Percentiles rank a stretch among this genome's conserved stretches.
These are phyloP conservation scores for Colletotrichum cordylinicola DNA, from an alignment of 2,329 filamentous ascomycete species.

Conservation along the genomic window DNA sequence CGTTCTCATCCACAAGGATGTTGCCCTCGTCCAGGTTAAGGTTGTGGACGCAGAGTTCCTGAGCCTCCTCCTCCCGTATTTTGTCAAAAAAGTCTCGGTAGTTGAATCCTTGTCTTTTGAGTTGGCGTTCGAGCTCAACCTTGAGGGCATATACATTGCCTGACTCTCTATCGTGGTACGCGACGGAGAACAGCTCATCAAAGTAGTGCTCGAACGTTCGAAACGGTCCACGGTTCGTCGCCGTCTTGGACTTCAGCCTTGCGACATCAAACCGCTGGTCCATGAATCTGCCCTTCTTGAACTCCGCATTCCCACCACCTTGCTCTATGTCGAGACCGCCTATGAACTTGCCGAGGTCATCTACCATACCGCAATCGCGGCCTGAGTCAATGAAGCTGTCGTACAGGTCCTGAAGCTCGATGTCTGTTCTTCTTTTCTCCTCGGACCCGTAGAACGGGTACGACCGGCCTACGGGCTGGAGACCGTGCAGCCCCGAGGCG, in stretches of 20 bases:
- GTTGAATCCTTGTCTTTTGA: background rate
- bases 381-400: background rate
- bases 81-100: background rate
- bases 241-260: background rate
- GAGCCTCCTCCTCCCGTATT: background rate
- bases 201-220: background rate
- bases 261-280: background rate
- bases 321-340: background rate
- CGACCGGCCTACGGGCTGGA: background rate
- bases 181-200: background rate
- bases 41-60: background rate
- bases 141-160: background rate
- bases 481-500: background rate
- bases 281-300: background rate
- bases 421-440: background rate
- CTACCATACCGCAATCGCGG: background rate
- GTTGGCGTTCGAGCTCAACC: background rate
- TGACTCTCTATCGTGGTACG: background rate
- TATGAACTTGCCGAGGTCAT: background rate
- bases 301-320: background rate
- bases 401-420: background rate
- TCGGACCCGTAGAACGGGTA: background rate
- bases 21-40: constrained; percentile 9
- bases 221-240: background rate
- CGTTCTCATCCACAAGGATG: background rate